phyloP scores from a whole-genome alignment of 1,139 yeast species.

The Saccharomyces hybrid region DNA sequence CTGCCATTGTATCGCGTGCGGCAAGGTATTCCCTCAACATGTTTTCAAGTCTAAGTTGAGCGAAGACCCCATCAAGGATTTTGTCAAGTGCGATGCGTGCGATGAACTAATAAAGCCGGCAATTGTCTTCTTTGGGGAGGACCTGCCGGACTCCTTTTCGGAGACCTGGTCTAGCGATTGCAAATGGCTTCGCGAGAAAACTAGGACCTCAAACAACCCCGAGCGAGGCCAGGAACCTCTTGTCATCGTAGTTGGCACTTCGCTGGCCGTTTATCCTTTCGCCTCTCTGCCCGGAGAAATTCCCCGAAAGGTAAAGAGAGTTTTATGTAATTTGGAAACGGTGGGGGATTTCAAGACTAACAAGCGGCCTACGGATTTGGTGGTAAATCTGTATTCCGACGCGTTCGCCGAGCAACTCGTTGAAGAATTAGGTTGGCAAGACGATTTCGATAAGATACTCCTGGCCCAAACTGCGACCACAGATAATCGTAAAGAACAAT shows the following conservation, averaged over 20 bases:
- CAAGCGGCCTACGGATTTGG: slow-evolving; percentile 50
- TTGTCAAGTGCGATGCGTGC: slow-evolving; percentile 51
- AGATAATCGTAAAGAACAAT: slow-evolving; percentile 16
- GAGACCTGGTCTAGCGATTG: slow-evolving; percentile 60
- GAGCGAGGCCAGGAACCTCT: slow-evolving; percentile 41
- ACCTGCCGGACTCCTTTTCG: slow-evolving; percentile 63
- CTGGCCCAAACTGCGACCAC: slow-evolving; percentile 12
- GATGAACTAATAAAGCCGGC: slow-evolving; percentile 81
- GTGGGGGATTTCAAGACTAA: slow-evolving; percentile 64
- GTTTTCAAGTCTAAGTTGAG: slow-evolving; percentile 42
- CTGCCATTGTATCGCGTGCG: slow-evolving; percentile 77
- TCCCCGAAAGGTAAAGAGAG: slow-evolving; percentile 42
- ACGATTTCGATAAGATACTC: slow-evolving; percentile 40
- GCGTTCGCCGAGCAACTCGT: slow-evolving; percentile 48
- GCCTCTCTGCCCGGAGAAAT: slow-evolving; percentile 72
- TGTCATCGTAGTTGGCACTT: slow-evolving; percentile 87
- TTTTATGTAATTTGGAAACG: slow-evolving; percentile 62
- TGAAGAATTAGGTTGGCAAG: slow-evolving; percentile 55
- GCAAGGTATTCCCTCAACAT: slow-evolving; percentile 44
- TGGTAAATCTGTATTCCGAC: slow-evolving; percentile 60
- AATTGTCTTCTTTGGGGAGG: slow-evolving; percentile 89
- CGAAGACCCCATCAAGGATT: slow-evolving; percentile 26
- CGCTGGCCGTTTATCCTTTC: slow-evolving; percentile 83
- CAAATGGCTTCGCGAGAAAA: slow-evolving; percentile 10
- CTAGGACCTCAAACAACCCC: slow-evolving; percentile 12